Evolutionary conservation across 2,329 filamentous ascomycete genomes (phyloP).

Genomic region (Xylaria sp.): DNA sequence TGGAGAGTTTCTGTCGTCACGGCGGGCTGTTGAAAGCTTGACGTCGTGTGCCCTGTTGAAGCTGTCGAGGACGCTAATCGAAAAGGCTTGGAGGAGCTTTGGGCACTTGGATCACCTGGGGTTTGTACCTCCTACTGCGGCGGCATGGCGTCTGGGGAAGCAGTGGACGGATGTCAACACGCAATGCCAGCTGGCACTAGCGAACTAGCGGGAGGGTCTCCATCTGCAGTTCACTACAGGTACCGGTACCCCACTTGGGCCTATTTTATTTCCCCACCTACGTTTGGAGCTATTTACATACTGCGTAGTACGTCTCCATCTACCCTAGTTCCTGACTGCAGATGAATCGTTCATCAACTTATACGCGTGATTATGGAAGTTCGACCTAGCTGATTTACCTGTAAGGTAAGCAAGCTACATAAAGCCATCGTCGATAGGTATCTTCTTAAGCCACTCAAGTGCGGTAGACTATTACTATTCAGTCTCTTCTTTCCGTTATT

Average conservation of each 20-base stretch:
- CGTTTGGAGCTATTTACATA: not conserved
- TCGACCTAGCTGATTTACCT: too few relatives aligned
- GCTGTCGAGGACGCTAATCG: constrained; percentile 23
- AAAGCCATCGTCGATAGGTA: not conserved
- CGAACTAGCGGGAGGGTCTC: not conserved
- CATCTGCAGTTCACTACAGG: not conserved
- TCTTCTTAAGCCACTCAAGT: not conserved
- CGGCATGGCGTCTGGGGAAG: constrained; percentile 9
- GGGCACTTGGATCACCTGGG: constrained; percentile 26
- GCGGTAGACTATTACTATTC: not conserved
- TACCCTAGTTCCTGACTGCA: not conserved
- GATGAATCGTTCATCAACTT: not conserved
- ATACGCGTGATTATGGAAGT: too few relatives aligned
- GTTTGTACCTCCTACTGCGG: not conserved
- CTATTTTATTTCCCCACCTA: not conserved
- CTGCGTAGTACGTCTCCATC: not conserved
- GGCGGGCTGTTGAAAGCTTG: constrained; percentile 33
- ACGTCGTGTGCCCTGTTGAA: constrained; percentile 33
- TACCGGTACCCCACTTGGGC: too few relatives aligned
- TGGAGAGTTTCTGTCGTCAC: constrained; percentile 32
- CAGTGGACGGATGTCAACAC: constrained; percentile 5
- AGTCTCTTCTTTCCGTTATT: not conserved
- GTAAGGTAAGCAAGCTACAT: too few relatives aligned
- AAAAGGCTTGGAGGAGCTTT: constrained; percentile 35
- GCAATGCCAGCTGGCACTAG: constrained; percentile 5